These are phyloP conservation scores for Eruca vesicaria DNA, from an alignment of 441 rosid species.

Conservation along the genomic window DNA sequence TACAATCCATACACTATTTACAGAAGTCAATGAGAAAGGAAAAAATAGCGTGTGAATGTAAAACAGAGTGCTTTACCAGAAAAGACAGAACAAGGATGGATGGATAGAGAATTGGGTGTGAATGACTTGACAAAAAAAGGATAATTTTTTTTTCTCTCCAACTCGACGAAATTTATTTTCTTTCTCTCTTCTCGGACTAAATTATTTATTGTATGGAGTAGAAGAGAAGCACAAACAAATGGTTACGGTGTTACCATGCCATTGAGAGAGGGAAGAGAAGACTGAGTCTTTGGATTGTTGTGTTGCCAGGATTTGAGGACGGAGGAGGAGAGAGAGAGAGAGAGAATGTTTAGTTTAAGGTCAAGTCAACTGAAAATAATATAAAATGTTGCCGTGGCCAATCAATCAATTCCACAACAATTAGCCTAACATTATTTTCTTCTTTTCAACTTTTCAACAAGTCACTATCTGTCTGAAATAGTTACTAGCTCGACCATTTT, in stretches of 20 bases:
- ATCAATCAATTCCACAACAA: not conserved
- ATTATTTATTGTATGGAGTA: not conserved
- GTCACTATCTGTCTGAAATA: not conserved
- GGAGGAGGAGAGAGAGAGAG: too few relatives aligned
- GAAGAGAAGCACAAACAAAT: not conserved
- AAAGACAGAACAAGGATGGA: not conserved
- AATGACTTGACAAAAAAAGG: slow-evolving; percentile 8
- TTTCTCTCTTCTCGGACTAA: not conserved
- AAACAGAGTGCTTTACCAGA: slow-evolving; percentile 27
- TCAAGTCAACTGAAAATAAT: slow-evolving; percentile 1
- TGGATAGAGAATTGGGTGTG: slow-evolving; percentile 27
- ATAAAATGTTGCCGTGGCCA: not conserved
- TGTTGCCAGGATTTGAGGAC: not conserved
- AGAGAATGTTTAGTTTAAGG: not conserved
- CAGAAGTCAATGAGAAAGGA: slow-evolving; percentile 1
- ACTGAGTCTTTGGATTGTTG: slow-evolving; percentile 6
- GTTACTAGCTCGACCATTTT: too few relatives aligned
- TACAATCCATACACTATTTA: not conserved
- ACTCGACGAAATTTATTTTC: slow-evolving; percentile 17
- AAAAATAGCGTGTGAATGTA: slow-evolving; percentile 19
- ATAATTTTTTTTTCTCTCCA: not conserved
- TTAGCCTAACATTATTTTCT: not conserved
- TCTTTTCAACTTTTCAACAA: not conserved
- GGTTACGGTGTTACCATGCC: not conserved
- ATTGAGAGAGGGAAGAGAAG: not conserved